phyloP scores from a whole-genome alignment of 2,329 filamentous ascomycete species.

The Thielaviopsis ethacetica region DNA sequence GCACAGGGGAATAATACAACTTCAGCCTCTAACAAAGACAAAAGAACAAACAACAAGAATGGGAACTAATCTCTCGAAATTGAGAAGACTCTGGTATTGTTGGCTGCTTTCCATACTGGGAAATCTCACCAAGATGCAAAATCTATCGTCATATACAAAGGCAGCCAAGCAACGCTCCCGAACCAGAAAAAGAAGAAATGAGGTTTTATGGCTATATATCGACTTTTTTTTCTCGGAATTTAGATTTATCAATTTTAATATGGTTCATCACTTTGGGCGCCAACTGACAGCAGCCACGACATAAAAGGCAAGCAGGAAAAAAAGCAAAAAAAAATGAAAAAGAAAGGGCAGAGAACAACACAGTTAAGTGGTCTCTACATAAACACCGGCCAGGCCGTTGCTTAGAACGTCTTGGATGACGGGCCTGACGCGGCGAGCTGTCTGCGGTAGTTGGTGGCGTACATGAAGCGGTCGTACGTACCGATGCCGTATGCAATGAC shows the following conservation, averaged over 20 bases:
- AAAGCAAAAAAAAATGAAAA: neutral
- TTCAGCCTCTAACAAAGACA: neutral
- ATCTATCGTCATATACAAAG: too few relatives aligned
- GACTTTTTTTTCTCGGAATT: too few relatives aligned
- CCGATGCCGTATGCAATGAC: slow-evolving; percentile 43
- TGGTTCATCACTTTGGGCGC: too few relatives aligned
- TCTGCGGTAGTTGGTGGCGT: slow-evolving; percentile 40
- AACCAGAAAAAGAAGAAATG: too few relatives aligned
- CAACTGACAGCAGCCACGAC: neutral
- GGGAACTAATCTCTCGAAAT: too few relatives aligned
- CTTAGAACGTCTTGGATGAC: slow-evolving; percentile 9
- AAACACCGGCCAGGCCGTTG: neutral
- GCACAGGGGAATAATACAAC: neutral
- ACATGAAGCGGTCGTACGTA: slow-evolving; percentile 49
- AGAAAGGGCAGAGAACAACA: neutral
- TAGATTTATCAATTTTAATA: too few relatives aligned
- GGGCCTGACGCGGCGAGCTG: slow-evolving; percentile 2
- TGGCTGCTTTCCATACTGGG: too few relatives aligned
- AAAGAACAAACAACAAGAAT: neutral
- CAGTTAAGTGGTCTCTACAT: slow-evolving; percentile 43
- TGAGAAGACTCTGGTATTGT: too few relatives aligned
- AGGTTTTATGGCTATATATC: too few relatives aligned
- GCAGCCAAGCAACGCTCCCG: too few relatives aligned
- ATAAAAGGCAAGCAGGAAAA: neutral
- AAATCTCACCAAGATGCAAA: too few relatives aligned